Conservation (phyloP, 2,329 filamentous ascomycete species). For the Fusarium sambucinum region DNA sequence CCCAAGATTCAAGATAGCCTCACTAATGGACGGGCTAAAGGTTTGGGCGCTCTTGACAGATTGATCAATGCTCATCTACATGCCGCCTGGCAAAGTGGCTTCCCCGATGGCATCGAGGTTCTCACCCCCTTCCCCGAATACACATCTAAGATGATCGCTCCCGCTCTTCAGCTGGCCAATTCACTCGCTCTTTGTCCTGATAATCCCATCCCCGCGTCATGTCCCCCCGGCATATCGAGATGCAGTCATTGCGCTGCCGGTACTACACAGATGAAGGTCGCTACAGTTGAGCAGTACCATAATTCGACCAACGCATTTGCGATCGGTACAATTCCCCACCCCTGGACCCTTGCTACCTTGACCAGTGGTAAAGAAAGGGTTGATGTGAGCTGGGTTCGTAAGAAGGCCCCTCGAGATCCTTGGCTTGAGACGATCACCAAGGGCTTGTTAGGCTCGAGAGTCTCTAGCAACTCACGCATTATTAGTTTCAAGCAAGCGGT, state of each 20-base stretch:
- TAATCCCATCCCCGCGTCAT: constrained; percentile 79
- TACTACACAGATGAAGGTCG: constrained; percentile 72
- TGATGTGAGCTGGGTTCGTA: constrained; percentile 73
- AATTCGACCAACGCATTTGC: constrained; percentile 82
- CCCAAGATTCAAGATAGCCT: constrained; percentile 73
- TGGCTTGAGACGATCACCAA: constrained; percentile 82
- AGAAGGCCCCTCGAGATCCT: constrained; percentile 77
- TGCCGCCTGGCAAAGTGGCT: constrained; percentile 83
- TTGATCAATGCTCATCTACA: constrained; percentile 90
- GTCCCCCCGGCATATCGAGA: constrained; percentile 81
- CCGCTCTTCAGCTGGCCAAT: constrained; percentile 77
- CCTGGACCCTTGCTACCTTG: constrained; percentile 83
- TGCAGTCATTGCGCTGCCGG: constrained; percentile 79
- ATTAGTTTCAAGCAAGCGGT: constrained; percentile 85
- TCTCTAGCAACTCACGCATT: constrained; percentile 72
- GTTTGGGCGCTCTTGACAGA: constrained; percentile 74
- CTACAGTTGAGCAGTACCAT: constrained; percentile 74
- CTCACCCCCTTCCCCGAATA: constrained; percentile 82
- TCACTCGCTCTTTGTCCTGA: constrained; percentile 81
- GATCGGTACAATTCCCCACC: constrained; percentile 90
- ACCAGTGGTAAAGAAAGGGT: constrained; percentile 71
- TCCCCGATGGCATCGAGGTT: constrained; percentile 81
- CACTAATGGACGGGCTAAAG: constrained; percentile 66
- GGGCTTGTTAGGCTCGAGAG: constrained; percentile 72
- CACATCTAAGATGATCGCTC: constrained; percentile 77